Conservation (phyloP, 805 yeast species). For the Candida fluviatilis region DNA sequence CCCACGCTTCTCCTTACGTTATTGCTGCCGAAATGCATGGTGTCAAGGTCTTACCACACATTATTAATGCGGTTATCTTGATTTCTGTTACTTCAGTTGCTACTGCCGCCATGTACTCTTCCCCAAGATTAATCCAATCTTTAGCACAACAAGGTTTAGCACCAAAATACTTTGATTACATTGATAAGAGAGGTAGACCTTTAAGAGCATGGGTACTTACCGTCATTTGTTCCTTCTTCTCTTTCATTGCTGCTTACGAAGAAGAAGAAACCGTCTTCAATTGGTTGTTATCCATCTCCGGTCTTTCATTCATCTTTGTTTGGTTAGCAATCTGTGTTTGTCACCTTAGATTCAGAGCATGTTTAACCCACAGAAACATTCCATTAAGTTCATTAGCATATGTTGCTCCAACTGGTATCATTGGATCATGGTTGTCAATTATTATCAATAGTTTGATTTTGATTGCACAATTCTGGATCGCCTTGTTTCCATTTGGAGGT, state of each 20-base stretch:
- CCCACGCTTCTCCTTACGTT: conserved; percentile 40
- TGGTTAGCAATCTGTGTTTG: conserved; percentile 39
- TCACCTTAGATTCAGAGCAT: conserved; percentile 38
- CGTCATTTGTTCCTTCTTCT: conserved; percentile 31
- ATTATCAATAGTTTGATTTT: conserved; percentile 28
- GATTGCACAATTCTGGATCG: conserved; percentile 42
- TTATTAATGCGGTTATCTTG: conserved; percentile 40
- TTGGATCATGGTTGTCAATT: conserved; percentile 35
- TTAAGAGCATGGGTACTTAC: conserved; percentile 32
- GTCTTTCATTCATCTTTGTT: conserved; percentile 34
- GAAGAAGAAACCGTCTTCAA: conserved; percentile 35
- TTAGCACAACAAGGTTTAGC: conserved; percentile 41
- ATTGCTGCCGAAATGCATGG: conserved; percentile 38
- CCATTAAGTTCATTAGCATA: conserved; percentile 26
- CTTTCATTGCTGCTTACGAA: conserved; percentile 38
- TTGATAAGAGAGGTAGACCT: conserved; percentile 40
- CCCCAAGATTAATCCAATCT: conserved; percentile 39
- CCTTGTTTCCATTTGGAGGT: conserved; percentile 34
- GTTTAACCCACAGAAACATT: conserved; percentile 29
- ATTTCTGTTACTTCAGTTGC: conserved; percentile 41
- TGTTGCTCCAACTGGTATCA: conserved; percentile 35
- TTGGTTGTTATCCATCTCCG: conserved; percentile 31
- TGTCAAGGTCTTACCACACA: conserved; percentile 33
- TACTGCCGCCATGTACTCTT: conserved; percentile 38
- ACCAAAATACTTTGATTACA: conserved; percentile 34